Conservation (phyloP, 257 asterid genomes). For the Salvia hispanica region DNA sequence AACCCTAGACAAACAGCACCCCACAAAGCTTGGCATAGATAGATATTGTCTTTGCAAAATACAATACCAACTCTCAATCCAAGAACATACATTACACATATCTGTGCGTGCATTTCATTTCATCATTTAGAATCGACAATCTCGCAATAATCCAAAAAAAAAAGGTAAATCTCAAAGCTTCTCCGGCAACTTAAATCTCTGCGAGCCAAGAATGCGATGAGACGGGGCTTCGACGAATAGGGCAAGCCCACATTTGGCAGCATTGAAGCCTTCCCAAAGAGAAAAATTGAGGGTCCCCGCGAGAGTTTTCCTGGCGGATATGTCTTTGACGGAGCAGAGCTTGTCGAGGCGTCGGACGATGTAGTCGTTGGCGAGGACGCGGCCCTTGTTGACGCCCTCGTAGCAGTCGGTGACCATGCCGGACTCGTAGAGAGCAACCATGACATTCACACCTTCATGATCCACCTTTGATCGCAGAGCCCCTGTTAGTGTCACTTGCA, state of each 20-base stretch:
- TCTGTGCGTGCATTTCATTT: background rate
- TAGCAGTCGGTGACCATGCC: constrained; percentile 66
- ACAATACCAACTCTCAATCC: background rate
- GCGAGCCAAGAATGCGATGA: constrained; percentile 74
- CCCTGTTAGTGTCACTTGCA: constrained; percentile 66
- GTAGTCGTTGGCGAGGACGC: constrained; percentile 69
- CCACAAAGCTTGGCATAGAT: background rate
- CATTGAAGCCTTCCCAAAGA: constrained; percentile 72
- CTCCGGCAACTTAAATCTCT: constrained; percentile 63
- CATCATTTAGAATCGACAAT: background rate
- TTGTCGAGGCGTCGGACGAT: constrained; percentile 77
- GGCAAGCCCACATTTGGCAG: constrained; percentile 66
- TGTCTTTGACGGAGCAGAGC: constrained; percentile 66
- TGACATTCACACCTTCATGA: constrained; percentile 47
- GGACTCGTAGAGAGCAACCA: constrained; percentile 73
- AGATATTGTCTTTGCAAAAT: background rate
- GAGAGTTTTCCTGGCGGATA: constrained; percentile 54
- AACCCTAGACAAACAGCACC: constrained; percentile 15
- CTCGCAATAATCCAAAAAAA: background rate
- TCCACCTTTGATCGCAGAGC: constrained; percentile 60
- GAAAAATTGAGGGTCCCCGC: constrained; percentile 55
- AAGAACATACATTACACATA: background rate
- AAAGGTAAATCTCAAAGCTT: constrained; percentile 31
- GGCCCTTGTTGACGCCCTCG: constrained; percentile 66
- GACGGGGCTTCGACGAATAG: constrained; percentile 56